phyloP scores from a whole-genome alignment of 129 eudicot species.

The Pulicaria dysenterica region DNA sequence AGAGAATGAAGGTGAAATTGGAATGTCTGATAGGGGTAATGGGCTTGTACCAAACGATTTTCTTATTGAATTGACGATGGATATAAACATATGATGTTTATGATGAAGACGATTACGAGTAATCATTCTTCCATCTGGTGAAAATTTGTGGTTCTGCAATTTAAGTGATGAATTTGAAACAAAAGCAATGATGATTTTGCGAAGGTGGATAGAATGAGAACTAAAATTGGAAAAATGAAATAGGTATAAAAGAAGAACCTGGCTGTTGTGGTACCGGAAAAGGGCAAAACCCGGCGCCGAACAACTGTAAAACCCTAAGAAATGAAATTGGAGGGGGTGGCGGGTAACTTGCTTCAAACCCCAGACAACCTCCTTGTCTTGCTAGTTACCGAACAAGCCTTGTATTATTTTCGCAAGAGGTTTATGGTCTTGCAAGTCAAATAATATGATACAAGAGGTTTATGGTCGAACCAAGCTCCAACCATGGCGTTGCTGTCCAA shows the following conservation, averaged over 20 bases:
- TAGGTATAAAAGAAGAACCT: background rate
- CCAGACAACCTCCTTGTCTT: background rate
- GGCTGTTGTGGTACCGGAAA: slow-evolving; percentile 3
- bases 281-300: slow-evolving; percentile 28
- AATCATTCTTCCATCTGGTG: slow-evolving; percentile 34
- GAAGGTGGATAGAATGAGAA: background rate
- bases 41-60: slow-evolving; percentile 40
- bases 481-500: too few species aligned
- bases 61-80: slow-evolving; percentile 6
- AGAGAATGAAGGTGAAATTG: slow-evolving; percentile 21
- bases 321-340: slow-evolving; percentile 22
- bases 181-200: background rate
- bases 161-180: background rate
- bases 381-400: too few species aligned
- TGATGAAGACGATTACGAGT: slow-evolving; percentile 15
- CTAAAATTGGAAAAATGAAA: background rate
- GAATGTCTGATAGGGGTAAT: slow-evolving; percentile 30
- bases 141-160: slow-evolving; percentile 17
- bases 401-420: too few species aligned
- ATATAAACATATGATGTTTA: slow-evolving; percentile 11
- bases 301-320: slow-evolving; percentile 34
- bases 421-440: too few species aligned
- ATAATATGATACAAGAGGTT: too few species aligned
- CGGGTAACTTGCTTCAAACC: slow-evolving; percentile 23
- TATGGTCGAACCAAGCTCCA: too few species aligned